phyloP scores from a whole-genome alignment of 2,329 filamentous ascomycete genomes.

The Alternaria infectoria region DNA sequence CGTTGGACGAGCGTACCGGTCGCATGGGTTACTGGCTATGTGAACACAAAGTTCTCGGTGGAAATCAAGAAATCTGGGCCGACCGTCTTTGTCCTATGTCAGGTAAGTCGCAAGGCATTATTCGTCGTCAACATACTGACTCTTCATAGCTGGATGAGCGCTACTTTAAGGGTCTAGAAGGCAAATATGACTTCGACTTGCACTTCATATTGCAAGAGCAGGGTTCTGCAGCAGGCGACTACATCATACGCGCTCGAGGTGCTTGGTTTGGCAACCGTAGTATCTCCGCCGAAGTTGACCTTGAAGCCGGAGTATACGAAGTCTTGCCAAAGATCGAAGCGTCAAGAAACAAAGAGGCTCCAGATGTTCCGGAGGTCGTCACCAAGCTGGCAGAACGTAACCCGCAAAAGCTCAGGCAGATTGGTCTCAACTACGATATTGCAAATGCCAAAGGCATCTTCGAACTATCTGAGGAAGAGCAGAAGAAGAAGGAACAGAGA shows the following conservation, averaged over 20 bases:
- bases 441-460: constrained; percentile 69
- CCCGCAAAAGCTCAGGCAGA: constrained; percentile 64
- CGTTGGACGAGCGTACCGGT: constrained; percentile 65
- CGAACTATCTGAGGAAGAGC: constrained; percentile 56
- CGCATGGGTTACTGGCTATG: constrained; percentile 65
- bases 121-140: constrained; percentile 47
- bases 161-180: constrained; percentile 64
- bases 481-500: constrained; percentile 49
- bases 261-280: constrained; percentile 68
- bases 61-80: constrained; percentile 59
- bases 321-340: constrained; percentile 77
- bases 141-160: constrained; percentile 60
- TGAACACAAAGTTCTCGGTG: constrained; percentile 65
- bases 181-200: constrained; percentile 62
- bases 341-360: constrained; percentile 55
- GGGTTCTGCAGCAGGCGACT: constrained; percentile 55
- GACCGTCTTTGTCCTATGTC: constrained; percentile 64
- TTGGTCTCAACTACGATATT: constrained; percentile 72
- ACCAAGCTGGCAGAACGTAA: constrained; percentile 40
- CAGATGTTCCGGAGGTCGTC: constrained; percentile 70
- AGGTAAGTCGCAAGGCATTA: constrained; percentile 46
- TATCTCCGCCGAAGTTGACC: constrained; percentile 75
- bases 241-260: constrained; percentile 60
- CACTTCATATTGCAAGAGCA: constrained; percentile 65
- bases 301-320: constrained; percentile 75